phyloP scores from a whole-genome alignment of 495 filamentous ascomycete genomes.

The Friedmanniomyces endolithicus region DNA sequence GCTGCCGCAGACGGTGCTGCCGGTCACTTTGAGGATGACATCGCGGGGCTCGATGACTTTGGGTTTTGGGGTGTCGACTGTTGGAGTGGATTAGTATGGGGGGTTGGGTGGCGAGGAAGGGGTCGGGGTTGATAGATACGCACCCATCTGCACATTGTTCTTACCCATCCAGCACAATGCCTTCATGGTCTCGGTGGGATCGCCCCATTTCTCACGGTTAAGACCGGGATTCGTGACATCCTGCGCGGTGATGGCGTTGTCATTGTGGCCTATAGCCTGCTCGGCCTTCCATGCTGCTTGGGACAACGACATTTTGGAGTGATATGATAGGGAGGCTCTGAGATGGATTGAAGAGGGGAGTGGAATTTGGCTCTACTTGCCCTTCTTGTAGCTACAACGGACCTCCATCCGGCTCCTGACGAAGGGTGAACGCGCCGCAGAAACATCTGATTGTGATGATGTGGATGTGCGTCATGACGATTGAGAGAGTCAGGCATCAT shows the following conservation, averaged over 20 bases:
- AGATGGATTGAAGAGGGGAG: no score
- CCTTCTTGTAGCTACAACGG: not conserved
- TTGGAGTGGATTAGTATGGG: not conserved
- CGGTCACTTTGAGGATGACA: slow-evolving; percentile 75
- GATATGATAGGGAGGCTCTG: no score
- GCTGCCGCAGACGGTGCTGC: slow-evolving; percentile 73
- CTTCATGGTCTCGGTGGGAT: slow-evolving; percentile 50
- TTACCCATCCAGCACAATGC: slow-evolving; percentile 63
- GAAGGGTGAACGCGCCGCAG: no score
- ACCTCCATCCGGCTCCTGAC: not conserved
- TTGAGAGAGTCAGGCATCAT: no score
- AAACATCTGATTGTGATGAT: not conserved
- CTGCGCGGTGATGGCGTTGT: slow-evolving; percentile 43
- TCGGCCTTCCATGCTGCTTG: slow-evolving; percentile 55
- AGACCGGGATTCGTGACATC: slow-evolving; percentile 39
- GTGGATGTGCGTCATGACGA: no score
- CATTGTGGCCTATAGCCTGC: slow-evolving; percentile 51
- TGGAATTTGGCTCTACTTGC: not conserved
- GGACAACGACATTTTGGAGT: slow-evolving; percentile 39
- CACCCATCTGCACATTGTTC: slow-evolving; percentile 47
- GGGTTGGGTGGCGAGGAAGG: not conserved
- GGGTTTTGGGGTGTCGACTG: slow-evolving; percentile 53
- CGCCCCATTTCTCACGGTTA: slow-evolving; percentile 33
- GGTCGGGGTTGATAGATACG: no score
- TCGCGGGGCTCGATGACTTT: slow-evolving; percentile 59